Evolutionary conservation across 1,284 basidiomycete genomes (phyloP).

Genomic region (Cryptococcus sp.): DNA sequence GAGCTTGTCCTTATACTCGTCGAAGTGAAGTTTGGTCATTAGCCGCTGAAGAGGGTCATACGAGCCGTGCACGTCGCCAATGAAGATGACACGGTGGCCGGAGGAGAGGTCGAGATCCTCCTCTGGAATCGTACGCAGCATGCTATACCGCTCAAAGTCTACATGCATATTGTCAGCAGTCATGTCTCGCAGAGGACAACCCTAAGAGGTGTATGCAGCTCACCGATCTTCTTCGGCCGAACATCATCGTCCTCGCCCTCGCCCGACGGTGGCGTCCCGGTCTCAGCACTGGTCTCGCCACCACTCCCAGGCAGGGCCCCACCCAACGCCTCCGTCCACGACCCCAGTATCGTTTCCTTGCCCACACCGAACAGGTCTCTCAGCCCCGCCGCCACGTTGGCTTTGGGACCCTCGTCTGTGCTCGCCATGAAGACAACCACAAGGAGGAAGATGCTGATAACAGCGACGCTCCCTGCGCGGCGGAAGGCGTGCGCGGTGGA

Average conservation of each 20-base stretch:
- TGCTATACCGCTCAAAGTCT: constrained; percentile 45
- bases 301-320: neutral
- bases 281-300: constrained; percentile 3
- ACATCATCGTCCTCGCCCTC: neutral
- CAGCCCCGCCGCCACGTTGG: constrained; percentile 14
- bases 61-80: constrained; percentile 85
- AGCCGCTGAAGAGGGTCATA: constrained; percentile 65
- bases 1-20: constrained; percentile 61
- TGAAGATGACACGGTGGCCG: constrained; percentile 59
- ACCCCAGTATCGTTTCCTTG: constrained; percentile 10
- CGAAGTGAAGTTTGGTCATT: constrained; percentile 60
- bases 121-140: constrained; percentile 35
- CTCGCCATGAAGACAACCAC: constrained; percentile 33
- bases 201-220: neutral
- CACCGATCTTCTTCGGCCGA: constrained; percentile 13
- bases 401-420: constrained; percentile 10
- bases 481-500: constrained; percentile 19
- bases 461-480: constrained; percentile 31
- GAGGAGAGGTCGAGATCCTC: constrained; percentile 25
- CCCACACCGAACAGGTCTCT: constrained; percentile 23
- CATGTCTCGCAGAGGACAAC: neutral
- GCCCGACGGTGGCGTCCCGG: constrained; percentile 1
- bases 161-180: constrained; percentile 10
- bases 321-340: constrained; percentile 10
- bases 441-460: constrained; percentile 45